Percentiles rank a stretch among this genome's conserved stretches.
phyloP scores from a whole-genome alignment of 805 yeast genomes.

The Hanseniaspora opuntiae region DNA sequence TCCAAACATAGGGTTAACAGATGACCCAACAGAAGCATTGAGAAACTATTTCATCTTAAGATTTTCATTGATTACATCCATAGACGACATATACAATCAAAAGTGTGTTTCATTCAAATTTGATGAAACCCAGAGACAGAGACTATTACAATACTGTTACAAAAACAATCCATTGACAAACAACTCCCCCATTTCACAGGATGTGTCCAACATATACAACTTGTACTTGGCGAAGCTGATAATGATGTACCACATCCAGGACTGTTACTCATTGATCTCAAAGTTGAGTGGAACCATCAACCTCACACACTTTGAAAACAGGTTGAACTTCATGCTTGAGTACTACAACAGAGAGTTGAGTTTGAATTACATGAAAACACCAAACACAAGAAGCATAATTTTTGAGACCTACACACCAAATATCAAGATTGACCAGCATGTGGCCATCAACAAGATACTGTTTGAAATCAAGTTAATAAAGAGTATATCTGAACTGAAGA shows the following conservation, averaged over 20 bases:
- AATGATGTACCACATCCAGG: neutral
- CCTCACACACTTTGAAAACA: neutral
- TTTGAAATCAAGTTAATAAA: neutral
- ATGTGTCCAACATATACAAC: neutral
- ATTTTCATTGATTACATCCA: neutral
- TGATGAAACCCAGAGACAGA: neutral
- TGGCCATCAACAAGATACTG: neutral
- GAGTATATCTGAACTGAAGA: neutral
- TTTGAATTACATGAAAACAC: neutral
- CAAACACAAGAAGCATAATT: neutral
- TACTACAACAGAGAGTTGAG: conserved; percentile 1
- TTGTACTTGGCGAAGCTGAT: neutral
- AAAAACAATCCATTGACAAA: neutral
- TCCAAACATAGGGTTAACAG: neutral
- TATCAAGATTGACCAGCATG: neutral
- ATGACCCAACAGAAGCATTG: neutral
- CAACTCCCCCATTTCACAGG: no score
- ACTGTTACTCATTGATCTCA: neutral
- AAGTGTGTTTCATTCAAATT: neutral
- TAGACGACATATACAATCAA: neutral
- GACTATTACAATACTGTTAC: neutral
- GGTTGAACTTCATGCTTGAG: neutral
- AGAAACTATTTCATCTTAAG: neutral
- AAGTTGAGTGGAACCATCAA: neutral
- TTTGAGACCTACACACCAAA: conserved; percentile 1